These are phyloP conservation scores for Stagonosporopsis chrysanthemi DNA, from an alignment of 2,329 filamentous ascomycete genomes.

Conservation along the genomic window DNA sequence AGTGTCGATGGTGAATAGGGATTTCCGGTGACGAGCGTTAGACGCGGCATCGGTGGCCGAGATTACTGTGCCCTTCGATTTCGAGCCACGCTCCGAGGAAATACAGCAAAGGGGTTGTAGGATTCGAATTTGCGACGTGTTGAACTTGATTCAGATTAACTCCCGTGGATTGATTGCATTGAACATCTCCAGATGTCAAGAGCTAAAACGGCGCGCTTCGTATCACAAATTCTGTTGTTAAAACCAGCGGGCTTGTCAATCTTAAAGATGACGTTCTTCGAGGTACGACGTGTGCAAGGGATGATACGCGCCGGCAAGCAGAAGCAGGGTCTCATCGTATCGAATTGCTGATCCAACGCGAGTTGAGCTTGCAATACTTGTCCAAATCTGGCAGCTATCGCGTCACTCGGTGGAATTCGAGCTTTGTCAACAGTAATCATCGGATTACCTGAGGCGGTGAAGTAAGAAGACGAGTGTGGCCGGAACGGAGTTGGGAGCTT, in stretches of 20 bases:
- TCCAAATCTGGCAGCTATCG: slow-evolving; percentile 4
- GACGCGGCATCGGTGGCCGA: not conserved
- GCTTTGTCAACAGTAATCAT: not conserved
- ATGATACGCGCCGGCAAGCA: slow-evolving; percentile 2
- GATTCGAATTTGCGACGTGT: not conserved
- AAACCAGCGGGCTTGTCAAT: not conserved
- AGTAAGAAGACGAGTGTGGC: not conserved
- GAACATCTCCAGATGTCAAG: not conserved
- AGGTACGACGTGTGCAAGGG: not conserved
- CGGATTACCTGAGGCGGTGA: not conserved
- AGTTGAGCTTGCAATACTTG: not conserved
- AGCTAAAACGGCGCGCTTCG: not conserved
- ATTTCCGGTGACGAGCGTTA: slow-evolving; percentile 7
- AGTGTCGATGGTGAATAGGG: not conserved
- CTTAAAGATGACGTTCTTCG: slow-evolving; percentile 13
- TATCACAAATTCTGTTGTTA: not conserved
- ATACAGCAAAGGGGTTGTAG: not conserved
- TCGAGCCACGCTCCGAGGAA: not conserved
- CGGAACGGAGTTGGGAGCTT: not conserved
- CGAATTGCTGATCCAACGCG: not conserved
- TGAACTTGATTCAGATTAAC: not conserved
- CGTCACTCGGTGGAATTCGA: not conserved
- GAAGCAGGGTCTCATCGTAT: slow-evolving; percentile 4
- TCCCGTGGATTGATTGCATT: not conserved
- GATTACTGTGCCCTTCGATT: slow-evolving; percentile 1